Percentiles rank a stretch among this genome's conserved stretches.
These are phyloP conservation scores for Phytophthora vignae DNA, from an alignment of 352 stramenopile genomes.

Conservation along the genomic window DNA sequence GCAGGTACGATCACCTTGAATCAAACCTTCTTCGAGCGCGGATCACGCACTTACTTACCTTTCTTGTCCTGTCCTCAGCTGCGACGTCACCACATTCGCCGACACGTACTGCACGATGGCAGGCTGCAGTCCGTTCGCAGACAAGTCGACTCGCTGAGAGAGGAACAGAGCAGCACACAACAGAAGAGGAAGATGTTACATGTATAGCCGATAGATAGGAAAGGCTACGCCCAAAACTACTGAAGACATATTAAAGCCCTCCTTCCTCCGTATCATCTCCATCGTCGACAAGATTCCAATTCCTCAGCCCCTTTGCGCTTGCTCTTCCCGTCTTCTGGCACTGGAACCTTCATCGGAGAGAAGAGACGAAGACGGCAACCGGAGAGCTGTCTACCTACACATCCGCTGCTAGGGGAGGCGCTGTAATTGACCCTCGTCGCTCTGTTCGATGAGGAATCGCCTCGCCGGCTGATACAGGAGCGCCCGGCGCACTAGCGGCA, in stretches of 20 bases:
- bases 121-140: conserved; percentile 84
- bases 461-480: conserved; percentile 25
- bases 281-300: conserved; percentile 26
- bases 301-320: conserved; percentile 21
- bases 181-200: conserved; percentile 13
- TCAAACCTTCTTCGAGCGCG: neutral
- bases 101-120: conserved; percentile 89
- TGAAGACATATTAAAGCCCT: conserved; percentile 41
- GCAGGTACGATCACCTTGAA: conserved; percentile 48
- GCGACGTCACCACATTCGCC: conserved; percentile 86
- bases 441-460: conserved; percentile 49
- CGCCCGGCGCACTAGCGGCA: conserved; percentile 34
- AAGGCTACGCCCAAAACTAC: conserved; percentile 35
- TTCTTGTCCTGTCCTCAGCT: conserved; percentile 41
- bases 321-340: conserved; percentile 21
- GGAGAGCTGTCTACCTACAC: conserved; percentile 43
- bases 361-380: conserved; percentile 20
- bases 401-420: conserved; percentile 29
- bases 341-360: conserved; percentile 22
- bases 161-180: conserved; percentile 1
- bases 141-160: conserved; percentile 80
- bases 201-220: conserved; percentile 34
- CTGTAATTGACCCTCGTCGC: conserved; percentile 59
- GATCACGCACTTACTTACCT: neutral
- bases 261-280: conserved; percentile 36